Base-by-base conservation (phyloP, 352 stramenopile genomes). In the Thraustotheca clavata region DNA sequence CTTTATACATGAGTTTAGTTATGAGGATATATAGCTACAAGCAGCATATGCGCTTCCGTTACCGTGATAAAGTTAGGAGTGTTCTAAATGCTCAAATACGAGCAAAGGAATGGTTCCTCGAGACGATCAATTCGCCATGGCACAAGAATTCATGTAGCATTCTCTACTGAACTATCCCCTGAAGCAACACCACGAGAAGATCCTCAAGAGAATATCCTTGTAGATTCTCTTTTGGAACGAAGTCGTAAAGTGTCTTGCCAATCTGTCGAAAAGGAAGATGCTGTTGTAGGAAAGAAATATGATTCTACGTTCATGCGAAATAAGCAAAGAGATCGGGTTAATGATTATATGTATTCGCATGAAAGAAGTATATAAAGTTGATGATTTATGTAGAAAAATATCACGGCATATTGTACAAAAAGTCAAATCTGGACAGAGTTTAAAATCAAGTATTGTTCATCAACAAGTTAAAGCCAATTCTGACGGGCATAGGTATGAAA, bases 271-370 rank as follows among this genome's bases (percentile, higher is more conserved):
- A n/a, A n/a, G n/a, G n/a, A n/a, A n/a, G n/a, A n/a, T n/a, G n/a
- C n/a, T n/a, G n/a, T n/a, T n/a, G n/a, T n/a, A n/a, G n/a, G n/a
- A n/a, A n/a, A n/a, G n/a, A n/a, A n/a, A n/a, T n/a, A n/a, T n/a
- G n/a, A 9, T 1, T 26, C 43, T 14, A 7, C 43, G 43, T 52
- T 35, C 43, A 31, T 31, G 11, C 43, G n/a, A 11, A 31, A 24
- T 31, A 52, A 52, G 43, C 43, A 52, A 1, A 24, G 43, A 24
- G 43, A 54, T 22, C 57, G 27, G 14, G 26, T 65, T 11, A 20
- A 65, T 24, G 57, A 65, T 33, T 65, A 65, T 32, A 54, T 65
- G 57, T 54, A 54, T 31, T 20, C 38, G 16, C 38, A 43, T 16
- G 20, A 16, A 16, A 20, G 27, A 27, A 14, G 22, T 29, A 33